These are phyloP conservation scores for Galium porrigens DNA, from an alignment of 305 asterid genomes.

Conservation along the genomic window DNA sequence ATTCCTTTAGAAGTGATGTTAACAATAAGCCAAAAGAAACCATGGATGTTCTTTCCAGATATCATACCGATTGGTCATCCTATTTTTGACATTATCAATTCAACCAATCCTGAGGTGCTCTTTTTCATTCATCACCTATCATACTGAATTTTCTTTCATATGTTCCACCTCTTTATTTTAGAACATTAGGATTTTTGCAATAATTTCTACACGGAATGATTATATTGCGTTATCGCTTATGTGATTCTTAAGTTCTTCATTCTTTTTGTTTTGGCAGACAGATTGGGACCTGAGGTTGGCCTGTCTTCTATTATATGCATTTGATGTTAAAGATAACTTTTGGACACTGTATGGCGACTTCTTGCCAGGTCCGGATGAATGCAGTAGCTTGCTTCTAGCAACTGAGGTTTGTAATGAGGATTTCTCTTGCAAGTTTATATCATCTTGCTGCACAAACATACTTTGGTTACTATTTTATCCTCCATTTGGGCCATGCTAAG, in stretches of 20 bases:
- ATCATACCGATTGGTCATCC: conserved; percentile 88
- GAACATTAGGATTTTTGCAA: conserved; percentile 5
- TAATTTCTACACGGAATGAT: background rate
- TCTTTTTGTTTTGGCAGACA: conserved; percentile 39
- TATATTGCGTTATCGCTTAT: conserved; percentile 1
- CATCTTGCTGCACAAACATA: background rate
- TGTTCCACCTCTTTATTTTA: background rate
- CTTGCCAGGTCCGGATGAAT: conserved; percentile 73
- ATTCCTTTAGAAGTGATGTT: conserved; percentile 93
- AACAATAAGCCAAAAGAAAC: conserved; percentile 77
- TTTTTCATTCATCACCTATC: conserved; percentile 9
- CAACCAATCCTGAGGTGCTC: conserved; percentile 82
- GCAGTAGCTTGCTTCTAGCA: conserved; percentile 86
- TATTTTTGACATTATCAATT: conserved; percentile 79
- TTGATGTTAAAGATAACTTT: conserved; percentile 88
- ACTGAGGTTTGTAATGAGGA: conserved; percentile 49
- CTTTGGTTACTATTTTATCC: background rate
- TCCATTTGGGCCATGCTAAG: background rate
- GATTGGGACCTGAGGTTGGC: conserved; percentile 95
- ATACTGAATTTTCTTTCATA: background rate
- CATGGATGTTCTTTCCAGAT: conserved; percentile 98
- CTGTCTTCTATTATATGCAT: conserved; percentile 64
- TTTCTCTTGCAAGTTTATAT: background rate
- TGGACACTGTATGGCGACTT: conserved; percentile 95
- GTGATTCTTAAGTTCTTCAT: conserved; percentile 2